Base-by-base conservation (phyloP, 108 stramenopile species). In the Epipyxis sp. region DNA sequence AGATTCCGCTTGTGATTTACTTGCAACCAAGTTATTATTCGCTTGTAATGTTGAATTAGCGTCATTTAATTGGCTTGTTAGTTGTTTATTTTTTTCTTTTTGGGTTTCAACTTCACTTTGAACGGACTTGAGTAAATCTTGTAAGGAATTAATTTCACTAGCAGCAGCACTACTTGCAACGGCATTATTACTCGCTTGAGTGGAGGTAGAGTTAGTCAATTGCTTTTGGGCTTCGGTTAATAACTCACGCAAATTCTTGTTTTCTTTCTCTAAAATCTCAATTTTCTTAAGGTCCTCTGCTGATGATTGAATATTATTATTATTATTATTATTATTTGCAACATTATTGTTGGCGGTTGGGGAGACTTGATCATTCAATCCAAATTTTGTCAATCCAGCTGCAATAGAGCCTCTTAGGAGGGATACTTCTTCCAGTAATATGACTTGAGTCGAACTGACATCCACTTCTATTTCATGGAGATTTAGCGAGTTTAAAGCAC, bases 391-490 rank as follows among this genome's bases (percentile, higher is more conserved):
- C n/a, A n/a, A n/a, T n/a, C n/a, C n/a, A n/a, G n/a, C n/a, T n/a
- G n/a, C n/a, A n/a, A n/a, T n/a, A n/a, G n/a, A n/a, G n/a, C n/a
- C 3, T 35, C 61, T 39, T 42, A 74, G 34, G 10, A 42, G 20
- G 3, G 71, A 35, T 69, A 79, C 42, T 50, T 79, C 61, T 27
- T 68, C 42, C 62, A 69, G 69, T 44, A 79, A 39, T 20, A 44
- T 30, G 29, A 62, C 40, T 37, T 46, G 68, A 37, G 59, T 46
- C 32, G 61, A 65, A 3, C 29, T 35, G 1, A 68, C 69, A 45
- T 62, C 71, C 39, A 69, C 61, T 37, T 62, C 29, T 1, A 44
- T 37, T 35, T 79, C 78, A 40, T 80, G 44, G 42, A 69, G 43
- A 34, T 76, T 41, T 68, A 39, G 42, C 40, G 16, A 3, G 37